phyloP scores from a whole-genome alignment of 2,329 filamentous ascomycete species.

The Aphanocladium album region DNA sequence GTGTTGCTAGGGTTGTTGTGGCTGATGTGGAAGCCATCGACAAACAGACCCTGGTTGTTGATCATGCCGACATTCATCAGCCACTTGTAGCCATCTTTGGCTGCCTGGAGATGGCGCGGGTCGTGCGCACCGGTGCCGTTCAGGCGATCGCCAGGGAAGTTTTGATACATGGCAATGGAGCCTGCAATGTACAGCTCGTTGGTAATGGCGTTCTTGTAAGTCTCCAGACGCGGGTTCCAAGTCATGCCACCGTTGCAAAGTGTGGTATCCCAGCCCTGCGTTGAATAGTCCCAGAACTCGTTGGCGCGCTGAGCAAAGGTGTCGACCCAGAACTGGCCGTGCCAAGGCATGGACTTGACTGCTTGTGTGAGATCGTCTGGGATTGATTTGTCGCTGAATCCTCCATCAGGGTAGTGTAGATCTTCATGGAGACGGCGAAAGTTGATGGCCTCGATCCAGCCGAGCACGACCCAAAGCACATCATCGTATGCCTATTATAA shows the following conservation, averaged over 20 bases:
- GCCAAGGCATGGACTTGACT: constrained; percentile 53
- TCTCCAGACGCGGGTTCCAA: constrained; percentile 75
- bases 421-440: constrained; percentile 68
- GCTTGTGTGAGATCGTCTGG: constrained; percentile 25
- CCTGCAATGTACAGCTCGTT: constrained; percentile 86
- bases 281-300: constrained; percentile 79
- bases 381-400: constrained; percentile 19
- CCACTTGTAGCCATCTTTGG: constrained; percentile 77
- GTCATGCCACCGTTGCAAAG: constrained; percentile 85
- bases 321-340: constrained; percentile 69
- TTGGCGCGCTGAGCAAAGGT: constrained; percentile 78
- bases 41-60: constrained; percentile 67
- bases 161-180: constrained; percentile 81
- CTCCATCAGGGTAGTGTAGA: constrained; percentile 47
- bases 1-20: constrained; percentile 59
- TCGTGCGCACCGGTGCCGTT: constrained; percentile 60
- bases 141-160: constrained; percentile 79
- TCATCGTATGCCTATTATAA: constrained; percentile 73
- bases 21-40: constrained; percentile 82
- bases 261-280: constrained; percentile 72
- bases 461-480: constrained; percentile 91
- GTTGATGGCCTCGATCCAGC: constrained; percentile 78
- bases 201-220: constrained; percentile 96
- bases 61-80: constrained; percentile 75
- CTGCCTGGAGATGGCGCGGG: constrained; percentile 64